phyloP scores from a whole-genome alignment of 257 asterid genomes.

The Solanum infundibuliforme region DNA sequence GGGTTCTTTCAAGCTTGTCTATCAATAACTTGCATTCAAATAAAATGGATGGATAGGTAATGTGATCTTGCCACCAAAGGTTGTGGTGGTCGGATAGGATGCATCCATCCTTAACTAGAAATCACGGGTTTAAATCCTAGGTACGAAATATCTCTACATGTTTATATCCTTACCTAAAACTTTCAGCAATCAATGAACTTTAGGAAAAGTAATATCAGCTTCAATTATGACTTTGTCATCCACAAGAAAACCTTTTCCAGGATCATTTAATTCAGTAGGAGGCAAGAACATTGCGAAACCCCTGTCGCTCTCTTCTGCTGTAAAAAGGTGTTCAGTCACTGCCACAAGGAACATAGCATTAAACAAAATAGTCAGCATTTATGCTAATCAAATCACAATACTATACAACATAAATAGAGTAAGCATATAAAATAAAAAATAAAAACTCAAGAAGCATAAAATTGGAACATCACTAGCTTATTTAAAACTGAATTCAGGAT shows the following conservation, averaged over 20 bases:
- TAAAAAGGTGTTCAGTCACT: constrained; percentile 47
- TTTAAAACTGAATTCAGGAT: no score
- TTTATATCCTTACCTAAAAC: not conserved
- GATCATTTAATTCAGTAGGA: constrained; percentile 43
- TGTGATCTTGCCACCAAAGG: not conserved
- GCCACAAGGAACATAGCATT: not conserved
- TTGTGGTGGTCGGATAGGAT: no score
- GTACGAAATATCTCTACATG: no score
- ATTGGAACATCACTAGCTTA: no score
- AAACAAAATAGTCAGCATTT: not conserved
- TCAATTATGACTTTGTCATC: not conserved
- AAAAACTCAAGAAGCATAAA: no score
- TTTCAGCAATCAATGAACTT: not conserved
- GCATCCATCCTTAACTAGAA: no score
- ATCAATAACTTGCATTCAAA: not conserved
- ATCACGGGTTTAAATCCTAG: no score
- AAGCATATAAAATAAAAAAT: no score
- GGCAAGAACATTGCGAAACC: constrained; percentile 53
- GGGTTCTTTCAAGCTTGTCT: not conserved
- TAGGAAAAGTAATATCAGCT: not conserved
- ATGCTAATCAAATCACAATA: not conserved
- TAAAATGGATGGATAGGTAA: not conserved
- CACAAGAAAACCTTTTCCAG: constrained; percentile 10
- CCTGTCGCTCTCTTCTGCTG: constrained; percentile 44
- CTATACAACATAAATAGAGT: not conserved